phyloP scores from a whole-genome alignment of 2,329 filamentous ascomycete species.

The Sporothrix globosa region DNA sequence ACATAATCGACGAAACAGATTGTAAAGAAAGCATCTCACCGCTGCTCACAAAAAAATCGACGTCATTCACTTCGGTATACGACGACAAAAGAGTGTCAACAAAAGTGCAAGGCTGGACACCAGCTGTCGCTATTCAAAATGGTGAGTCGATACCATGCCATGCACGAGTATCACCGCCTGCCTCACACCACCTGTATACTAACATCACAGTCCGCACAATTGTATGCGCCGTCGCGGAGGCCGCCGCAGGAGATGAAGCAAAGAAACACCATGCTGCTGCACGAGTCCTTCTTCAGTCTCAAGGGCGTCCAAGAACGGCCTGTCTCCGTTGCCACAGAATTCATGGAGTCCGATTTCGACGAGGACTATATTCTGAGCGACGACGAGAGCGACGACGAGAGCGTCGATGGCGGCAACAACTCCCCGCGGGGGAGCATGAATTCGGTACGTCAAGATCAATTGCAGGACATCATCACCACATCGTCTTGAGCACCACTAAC shows the following conservation, averaged over 20 bases:
- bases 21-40: not conserved
- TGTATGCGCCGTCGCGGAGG: slow-evolving; percentile 38
- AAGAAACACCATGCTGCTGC: slow-evolving; percentile 48
- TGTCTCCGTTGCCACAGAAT: slow-evolving; percentile 72
- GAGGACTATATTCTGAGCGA: slow-evolving; percentile 66
- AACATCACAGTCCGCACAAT: slow-evolving; percentile 35
- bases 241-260: slow-evolving; percentile 57
- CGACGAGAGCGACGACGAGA: slow-evolving; percentile 52
- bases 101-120: slow-evolving; percentile 9
- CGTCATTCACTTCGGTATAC: not conserved
- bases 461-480: not conserved
- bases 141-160: slow-evolving; percentile 7
- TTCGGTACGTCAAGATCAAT: slow-evolving; percentile 60
- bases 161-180: not conserved
- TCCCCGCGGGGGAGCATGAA: slow-evolving; percentile 69
- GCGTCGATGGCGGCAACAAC: slow-evolving; percentile 61
- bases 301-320: slow-evolving; percentile 60
- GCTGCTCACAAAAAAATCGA: not conserved
- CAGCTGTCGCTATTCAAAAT: slow-evolving; percentile 4
- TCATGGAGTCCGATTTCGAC: slow-evolving; percentile 74
- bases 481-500: not conserved
- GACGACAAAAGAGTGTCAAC: not conserved
- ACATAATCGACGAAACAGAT: not conserved
- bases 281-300: slow-evolving; percentile 65
- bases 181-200: not conserved